Evolutionary conservation across 2,329 filamentous ascomycete genomes (phyloP).

Genomic region (Xylaria hypoxylon): DNA sequence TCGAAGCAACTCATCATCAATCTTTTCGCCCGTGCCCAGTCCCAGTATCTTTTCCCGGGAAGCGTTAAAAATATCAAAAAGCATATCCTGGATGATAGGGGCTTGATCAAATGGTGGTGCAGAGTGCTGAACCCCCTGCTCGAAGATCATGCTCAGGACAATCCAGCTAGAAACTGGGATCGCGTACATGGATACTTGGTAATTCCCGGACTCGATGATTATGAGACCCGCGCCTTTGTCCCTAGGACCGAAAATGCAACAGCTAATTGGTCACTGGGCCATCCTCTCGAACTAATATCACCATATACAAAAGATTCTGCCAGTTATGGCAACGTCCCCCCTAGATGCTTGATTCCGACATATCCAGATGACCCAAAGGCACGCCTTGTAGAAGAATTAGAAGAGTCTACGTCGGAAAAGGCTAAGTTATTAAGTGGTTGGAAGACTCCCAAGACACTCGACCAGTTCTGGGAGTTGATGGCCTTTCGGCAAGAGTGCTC

Average conservation of each 20-base stretch:
- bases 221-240: slow-evolving; percentile 83
- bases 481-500: slow-evolving; percentile 95
- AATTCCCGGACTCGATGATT: slow-evolving; percentile 85
- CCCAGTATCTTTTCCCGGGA: slow-evolving; percentile 94
- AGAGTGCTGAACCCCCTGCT: slow-evolving; percentile 83
- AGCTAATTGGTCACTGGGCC: slow-evolving; percentile 75
- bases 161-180: slow-evolving; percentile 55
- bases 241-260: slow-evolving; percentile 66
- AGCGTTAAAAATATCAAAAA: slow-evolving; percentile 87
- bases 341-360: slow-evolving; percentile 85
- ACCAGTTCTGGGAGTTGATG: slow-evolving; percentile 99
- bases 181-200: slow-evolving; percentile 81
- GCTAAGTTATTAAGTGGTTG: slow-evolving; percentile 74
- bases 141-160: slow-evolving; percentile 55
- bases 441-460: slow-evolving; percentile 84
- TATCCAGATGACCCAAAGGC: slow-evolving; percentile 97
- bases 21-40: slow-evolving; percentile 90
- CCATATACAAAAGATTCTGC: slow-evolving; percentile 66
- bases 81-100: slow-evolving; percentile 91
- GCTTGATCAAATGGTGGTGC: slow-evolving; percentile 96
- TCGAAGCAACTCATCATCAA: slow-evolving; percentile 81
- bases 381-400: slow-evolving; percentile 87
- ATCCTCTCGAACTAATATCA: slow-evolving; percentile 74
- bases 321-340: slow-evolving; percentile 68
- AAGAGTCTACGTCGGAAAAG: slow-evolving; percentile 72